Evolutionary conservation across 805 yeast genomes (phyloP), one percentile per base, ranked within the genome.

Genomic region (Candida multigemmis): DNA sequence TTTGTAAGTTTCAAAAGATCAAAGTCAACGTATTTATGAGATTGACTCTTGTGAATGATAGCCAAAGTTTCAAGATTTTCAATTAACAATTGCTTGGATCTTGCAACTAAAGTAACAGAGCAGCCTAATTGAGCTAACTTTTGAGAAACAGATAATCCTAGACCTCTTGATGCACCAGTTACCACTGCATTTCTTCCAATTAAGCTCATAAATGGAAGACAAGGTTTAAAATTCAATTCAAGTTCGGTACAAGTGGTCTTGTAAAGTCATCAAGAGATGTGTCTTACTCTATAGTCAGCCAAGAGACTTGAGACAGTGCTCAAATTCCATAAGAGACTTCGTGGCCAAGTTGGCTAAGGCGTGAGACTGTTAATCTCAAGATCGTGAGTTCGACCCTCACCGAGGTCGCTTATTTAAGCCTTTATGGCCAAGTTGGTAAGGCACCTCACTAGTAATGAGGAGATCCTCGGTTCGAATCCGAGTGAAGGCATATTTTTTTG

Each of bases 91-190:
- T 40, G 36, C 19, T 52, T 54, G 28, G 68, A 57, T 14, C 64
- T 32, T 3, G 65, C 52, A 9, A 59, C 33, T 28, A 57, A 39
- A 0, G 56, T 46, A 1, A 56, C 41, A 3, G 54, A 42, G 20
- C 50, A 48, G 2, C 64, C 65, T 24, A 44, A 23, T 2, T 28
- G 26, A 4, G 65, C 57, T 13, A 60, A 35, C 9, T 30, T 32
- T 14, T 23, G 26, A 6, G 57, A 41, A 4, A 60, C 38, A 1
- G 56, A 56, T 5, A 34, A 29, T 0, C 67, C 67, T 15, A 60
- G 36, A 2, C 67, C 67, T 32, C 48, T 34, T 2, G 65, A 59
- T 2, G 60, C 65, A 1, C 67, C 67, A 0, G 67, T 60, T 4
- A 60, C 44, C 9, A 60, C 25, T 0, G 67, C 67, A 25, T 46